Evolutionary conservation across 2,329 filamentous ascomycete species (phyloP).

Genomic region (Phoma sp.): DNA sequence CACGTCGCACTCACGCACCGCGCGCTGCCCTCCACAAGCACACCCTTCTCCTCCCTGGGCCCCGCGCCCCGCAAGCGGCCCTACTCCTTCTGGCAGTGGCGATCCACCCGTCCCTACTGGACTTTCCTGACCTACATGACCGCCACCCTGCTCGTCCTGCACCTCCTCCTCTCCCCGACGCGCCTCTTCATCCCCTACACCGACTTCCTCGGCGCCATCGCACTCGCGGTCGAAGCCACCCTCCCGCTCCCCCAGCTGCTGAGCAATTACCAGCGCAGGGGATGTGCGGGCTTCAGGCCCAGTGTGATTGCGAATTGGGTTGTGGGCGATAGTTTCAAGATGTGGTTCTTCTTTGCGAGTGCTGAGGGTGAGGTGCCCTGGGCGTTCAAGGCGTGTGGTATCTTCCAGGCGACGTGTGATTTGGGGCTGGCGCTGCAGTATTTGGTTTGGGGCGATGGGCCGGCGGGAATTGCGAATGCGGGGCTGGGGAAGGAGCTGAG

Average conservation of each 20-base stretch:
- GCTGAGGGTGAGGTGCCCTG: slow-evolving; percentile 70
- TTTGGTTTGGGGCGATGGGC: slow-evolving; percentile 46
- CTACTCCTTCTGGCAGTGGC: slow-evolving; percentile 85
- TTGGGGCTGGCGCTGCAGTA: slow-evolving; percentile 76
- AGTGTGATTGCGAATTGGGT: slow-evolving; percentile 81
- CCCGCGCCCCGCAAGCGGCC: slow-evolving; percentile 59
- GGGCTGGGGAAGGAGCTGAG: slow-evolving; percentile 29
- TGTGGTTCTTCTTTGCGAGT: slow-evolving; percentile 76
- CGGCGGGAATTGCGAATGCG: slow-evolving; percentile 11
- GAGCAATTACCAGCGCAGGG: slow-evolving; percentile 69
- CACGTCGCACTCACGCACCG: slow-evolving; percentile 67
- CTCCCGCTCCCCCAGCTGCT: slow-evolving; percentile 80
- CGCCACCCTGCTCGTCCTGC: slow-evolving; percentile 64
- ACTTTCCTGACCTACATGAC: slow-evolving; percentile 74
- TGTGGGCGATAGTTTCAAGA: slow-evolving; percentile 82
- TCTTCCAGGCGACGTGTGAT: slow-evolving; percentile 82
- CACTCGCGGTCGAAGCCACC: slow-evolving; percentile 79
- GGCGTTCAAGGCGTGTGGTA: slow-evolving; percentile 81
- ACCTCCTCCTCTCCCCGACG: slow-evolving; percentile 69
- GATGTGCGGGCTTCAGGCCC: slow-evolving; percentile 77
- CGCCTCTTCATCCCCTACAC: slow-evolving; percentile 70
- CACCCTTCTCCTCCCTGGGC: slow-evolving; percentile 65
- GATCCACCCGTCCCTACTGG: slow-evolving; percentile 78
- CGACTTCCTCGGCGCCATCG: slow-evolving; percentile 72
- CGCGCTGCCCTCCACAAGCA: slow-evolving; percentile 50